Evolutionary conservation across 208 protist genomes (phyloP).

Genomic region (Crithidia expoeki): DNA sequence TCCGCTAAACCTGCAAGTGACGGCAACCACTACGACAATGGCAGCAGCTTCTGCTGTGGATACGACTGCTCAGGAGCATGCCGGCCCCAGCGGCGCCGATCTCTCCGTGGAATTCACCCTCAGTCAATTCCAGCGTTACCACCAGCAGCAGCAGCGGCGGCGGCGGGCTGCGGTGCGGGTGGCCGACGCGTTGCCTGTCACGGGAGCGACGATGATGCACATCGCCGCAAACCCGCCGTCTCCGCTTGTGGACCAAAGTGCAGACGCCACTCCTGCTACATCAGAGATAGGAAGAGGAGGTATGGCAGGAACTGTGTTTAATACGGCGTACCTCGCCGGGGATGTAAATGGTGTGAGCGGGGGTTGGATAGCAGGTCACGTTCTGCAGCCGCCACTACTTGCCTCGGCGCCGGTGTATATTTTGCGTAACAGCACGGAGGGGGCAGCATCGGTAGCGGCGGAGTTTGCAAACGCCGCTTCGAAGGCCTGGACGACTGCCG

Average conservation of each 20-base stretch:
- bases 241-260: too few species aligned
- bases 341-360: background rate
- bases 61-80: too few species aligned
- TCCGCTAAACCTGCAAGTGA: conserved; percentile 2
- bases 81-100: background rate
- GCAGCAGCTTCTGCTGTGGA: too few species aligned
- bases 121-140: conserved; percentile 11
- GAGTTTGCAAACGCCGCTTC: background rate
- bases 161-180: background rate
- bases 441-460: too few species aligned
- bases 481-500: background rate
- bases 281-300: too few species aligned
- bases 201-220: background rate
- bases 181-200: too few species aligned
- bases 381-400: background rate
- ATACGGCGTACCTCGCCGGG: too few species aligned
- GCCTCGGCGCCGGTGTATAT: background rate
- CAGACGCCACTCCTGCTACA: too few species aligned
- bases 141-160: conserved; percentile 13
- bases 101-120: conserved; percentile 1
- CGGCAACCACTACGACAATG: background rate
- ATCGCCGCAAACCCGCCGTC: background rate
- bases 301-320: too few species aligned
- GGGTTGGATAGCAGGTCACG: background rate
- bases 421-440: background rate